Evolutionary conservation across 2,329 filamentous ascomycete genomes (phyloP).

Genomic region (Fusarium azukiicola): DNA sequence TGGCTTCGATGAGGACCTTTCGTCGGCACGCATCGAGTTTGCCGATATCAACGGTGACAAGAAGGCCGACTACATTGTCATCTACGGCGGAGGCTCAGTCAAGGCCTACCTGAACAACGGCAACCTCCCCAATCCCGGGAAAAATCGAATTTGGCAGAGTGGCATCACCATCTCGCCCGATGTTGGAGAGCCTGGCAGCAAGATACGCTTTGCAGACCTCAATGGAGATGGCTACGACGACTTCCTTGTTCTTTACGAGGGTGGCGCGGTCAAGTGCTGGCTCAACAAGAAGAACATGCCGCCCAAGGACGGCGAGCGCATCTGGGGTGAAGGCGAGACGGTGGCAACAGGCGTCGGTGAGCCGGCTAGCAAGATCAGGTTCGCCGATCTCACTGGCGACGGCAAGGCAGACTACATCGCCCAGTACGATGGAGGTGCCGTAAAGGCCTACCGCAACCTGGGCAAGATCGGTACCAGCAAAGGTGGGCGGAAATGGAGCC

Average conservation of each 20-base stretch:
- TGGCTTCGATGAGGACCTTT: conserved; percentile 25
- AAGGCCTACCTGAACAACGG: conserved; percentile 26
- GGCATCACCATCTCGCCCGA: neutral
- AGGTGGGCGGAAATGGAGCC: conserved; percentile 29
- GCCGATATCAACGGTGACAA: conserved; percentile 21
- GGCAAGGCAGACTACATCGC: conserved; percentile 34
- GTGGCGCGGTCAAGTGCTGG: conserved; percentile 36
- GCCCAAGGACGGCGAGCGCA: conserved; percentile 13
- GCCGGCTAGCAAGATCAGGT: conserved; percentile 30
- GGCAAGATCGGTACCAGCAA: conserved; percentile 24
- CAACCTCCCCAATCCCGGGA: neutral
- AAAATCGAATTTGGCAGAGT: neutral
- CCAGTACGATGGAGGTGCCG: conserved; percentile 38
- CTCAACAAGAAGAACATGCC: conserved; percentile 37
- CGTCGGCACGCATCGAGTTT: conserved; percentile 21
- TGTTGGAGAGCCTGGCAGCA: conserved; percentile 14
- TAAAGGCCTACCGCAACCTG: conserved; percentile 25
- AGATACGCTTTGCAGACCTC: conserved; percentile 18
- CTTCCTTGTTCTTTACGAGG: conserved; percentile 29
- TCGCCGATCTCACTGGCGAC: conserved; percentile 39
- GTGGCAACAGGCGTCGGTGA: conserved; percentile 29
- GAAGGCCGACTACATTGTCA: conserved; percentile 20
- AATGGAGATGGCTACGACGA: conserved; percentile 32
- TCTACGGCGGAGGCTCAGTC: neutral
- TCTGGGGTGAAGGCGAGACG: conserved; percentile 38